Evolutionary conservation across 164 flowering plant genomes (phyloP).

Genomic region (Macadamia tetraphylla): DNA sequence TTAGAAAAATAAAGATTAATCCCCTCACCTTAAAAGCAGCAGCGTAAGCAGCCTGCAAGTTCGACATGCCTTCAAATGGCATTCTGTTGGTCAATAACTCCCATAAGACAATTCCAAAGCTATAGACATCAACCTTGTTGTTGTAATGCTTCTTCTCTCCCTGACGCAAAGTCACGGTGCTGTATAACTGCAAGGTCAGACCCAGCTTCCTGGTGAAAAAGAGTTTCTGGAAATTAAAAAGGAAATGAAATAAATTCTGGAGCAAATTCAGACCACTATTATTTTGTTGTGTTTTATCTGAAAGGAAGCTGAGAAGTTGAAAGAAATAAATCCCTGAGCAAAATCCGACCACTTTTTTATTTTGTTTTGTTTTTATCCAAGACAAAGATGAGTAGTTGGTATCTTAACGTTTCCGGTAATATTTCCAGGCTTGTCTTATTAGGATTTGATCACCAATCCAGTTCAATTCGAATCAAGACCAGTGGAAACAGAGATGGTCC

Average conservation of each 20-base stretch:
- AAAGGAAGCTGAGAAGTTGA: neutral
- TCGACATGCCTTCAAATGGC: slow-evolving; percentile 99
- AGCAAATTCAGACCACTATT: neutral
- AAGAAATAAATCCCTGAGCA: neutral
- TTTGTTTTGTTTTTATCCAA: too few species aligned
- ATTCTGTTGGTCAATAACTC: slow-evolving; percentile 82
- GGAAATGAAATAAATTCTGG: neutral
- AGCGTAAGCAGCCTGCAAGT: slow-evolving; percentile 98
- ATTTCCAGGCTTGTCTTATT: neutral
- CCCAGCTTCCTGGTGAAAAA: slow-evolving; percentile 15
- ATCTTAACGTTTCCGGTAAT: neutral
- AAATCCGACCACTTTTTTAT: neutral
- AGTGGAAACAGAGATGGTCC: too few species aligned
- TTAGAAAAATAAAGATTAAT: neutral
- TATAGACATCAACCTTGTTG: slow-evolving; percentile 91
- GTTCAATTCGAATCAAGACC: too few species aligned
- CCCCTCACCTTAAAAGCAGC: slow-evolving; percentile 87
- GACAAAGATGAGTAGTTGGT: neutral
- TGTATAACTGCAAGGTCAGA: slow-evolving; percentile 67
- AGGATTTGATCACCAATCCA: too few species aligned
- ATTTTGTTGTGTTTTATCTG: too few species aligned
- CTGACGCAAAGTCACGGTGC: slow-evolving; percentile 89
- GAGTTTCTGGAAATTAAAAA: slow-evolving; percentile 9
- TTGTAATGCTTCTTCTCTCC: slow-evolving; percentile 97
- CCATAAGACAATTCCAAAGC: slow-evolving; percentile 96